These are phyloP conservation scores for Trichoderma sp. DNA, from an alignment of 2,329 filamentous ascomycete species.

Conservation along the genomic window DNA sequence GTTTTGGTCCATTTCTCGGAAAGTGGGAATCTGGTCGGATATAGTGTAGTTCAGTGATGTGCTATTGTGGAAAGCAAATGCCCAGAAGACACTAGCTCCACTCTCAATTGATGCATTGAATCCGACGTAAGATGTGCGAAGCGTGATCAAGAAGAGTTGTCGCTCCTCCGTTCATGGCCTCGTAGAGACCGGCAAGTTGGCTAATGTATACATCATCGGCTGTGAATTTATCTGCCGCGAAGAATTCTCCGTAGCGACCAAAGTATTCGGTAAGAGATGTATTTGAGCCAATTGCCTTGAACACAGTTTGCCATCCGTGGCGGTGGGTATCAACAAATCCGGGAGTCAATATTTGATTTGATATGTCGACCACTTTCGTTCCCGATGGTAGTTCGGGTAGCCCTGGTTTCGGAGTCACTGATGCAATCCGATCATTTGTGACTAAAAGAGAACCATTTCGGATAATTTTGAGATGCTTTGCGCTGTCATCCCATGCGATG, in stretches of 20 bases:
- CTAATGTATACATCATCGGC: constrained; percentile 46
- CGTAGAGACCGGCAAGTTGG: constrained; percentile 46
- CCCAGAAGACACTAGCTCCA: constrained; percentile 47
- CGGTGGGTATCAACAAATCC: constrained; percentile 58
- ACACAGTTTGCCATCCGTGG: constrained; percentile 54
- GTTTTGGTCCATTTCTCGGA: constrained; percentile 35
- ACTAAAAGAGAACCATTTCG: constrained; percentile 42
- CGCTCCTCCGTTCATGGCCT: constrained; percentile 51
- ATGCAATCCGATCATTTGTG: constrained; percentile 36
- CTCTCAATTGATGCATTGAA: constrained; percentile 47
- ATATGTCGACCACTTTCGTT: constrained; percentile 45
- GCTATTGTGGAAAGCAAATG: constrained; percentile 29
- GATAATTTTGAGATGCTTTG: constrained; percentile 36
- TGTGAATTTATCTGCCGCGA: constrained; percentile 32
- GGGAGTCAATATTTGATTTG: constrained; percentile 49
- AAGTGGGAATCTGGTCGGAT: constrained; percentile 38
- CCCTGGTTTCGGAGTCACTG: constrained; percentile 29
- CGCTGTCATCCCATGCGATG: constrained; percentile 37
- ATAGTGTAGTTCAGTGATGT: constrained; percentile 30
- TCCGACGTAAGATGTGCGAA: constrained; percentile 44
- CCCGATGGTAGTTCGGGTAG: background rate
- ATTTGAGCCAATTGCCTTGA: constrained; percentile 52
- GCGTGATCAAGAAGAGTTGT: constrained; percentile 53
- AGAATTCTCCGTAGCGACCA: constrained; percentile 37
- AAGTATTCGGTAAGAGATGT: constrained; percentile 49